These are phyloP conservation scores for Aspergillus asperescens DNA, from an alignment of 495 filamentous ascomycete genomes.

Conservation along the genomic window DNA sequence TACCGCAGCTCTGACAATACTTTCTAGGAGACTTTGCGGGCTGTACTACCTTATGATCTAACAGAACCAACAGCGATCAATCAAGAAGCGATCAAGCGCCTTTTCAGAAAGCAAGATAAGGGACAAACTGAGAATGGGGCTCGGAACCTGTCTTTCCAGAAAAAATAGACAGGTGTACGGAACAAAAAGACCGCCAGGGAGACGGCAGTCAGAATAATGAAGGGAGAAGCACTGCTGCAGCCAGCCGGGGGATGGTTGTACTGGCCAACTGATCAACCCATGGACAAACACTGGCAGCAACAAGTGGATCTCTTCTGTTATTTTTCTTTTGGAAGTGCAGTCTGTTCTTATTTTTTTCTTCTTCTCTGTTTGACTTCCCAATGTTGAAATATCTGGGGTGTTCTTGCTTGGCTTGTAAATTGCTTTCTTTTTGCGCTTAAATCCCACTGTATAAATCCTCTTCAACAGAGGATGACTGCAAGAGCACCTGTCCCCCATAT, in stretches of 20 bases:
- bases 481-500: not conserved
- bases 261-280: slow-evolving; percentile 19
- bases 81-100: slow-evolving; percentile 1
- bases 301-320: slow-evolving; percentile 12
- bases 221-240: slow-evolving; percentile 18
- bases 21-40: not conserved
- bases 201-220: not conserved
- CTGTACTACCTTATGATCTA: slow-evolving; percentile 3
- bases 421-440: slow-evolving; percentile 7
- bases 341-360: slow-evolving; percentile 6
- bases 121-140: not conserved
- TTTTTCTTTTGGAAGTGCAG: slow-evolving; percentile 3
- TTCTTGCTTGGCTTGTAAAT: slow-evolving; percentile 10
- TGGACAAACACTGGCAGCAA: slow-evolving; percentile 23
- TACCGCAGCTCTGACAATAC: not conserved
- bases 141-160: slow-evolving; percentile 3
- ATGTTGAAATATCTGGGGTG: slow-evolving; percentile 4
- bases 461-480: slow-evolving; percentile 1
- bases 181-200: slow-evolving; percentile 4
- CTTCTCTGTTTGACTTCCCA: slow-evolving; percentile 7
- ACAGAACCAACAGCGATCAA: not conserved
- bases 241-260: slow-evolving; percentile 25
- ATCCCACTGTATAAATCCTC: slow-evolving; percentile 3
- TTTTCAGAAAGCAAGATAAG: not conserved
- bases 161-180: not conserved